Conservation (phyloP, 768 basidiomycete genomes). For the Xerocomus potaroensis region DNA sequence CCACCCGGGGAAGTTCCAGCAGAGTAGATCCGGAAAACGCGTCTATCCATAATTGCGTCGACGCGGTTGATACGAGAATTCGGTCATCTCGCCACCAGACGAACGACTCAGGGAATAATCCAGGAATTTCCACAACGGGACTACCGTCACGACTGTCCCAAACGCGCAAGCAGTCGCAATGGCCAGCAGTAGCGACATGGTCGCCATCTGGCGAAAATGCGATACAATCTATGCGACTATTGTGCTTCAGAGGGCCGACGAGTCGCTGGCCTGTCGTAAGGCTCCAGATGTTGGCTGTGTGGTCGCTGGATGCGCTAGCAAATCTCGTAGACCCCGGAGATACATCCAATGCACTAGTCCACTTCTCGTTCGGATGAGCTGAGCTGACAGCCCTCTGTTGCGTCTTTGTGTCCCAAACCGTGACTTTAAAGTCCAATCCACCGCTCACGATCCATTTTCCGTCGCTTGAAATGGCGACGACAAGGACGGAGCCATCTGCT, state of each 20-base stretch:
- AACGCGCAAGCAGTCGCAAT: conserved; percentile 7
- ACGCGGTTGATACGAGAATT: conserved; percentile 9
- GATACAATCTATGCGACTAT: conserved; percentile 7
- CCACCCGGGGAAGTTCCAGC: conserved; percentile 5
- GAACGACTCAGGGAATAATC: conserved; percentile 10
- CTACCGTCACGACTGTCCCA: conserved; percentile 11
- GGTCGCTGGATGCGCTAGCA: conserved; percentile 9
- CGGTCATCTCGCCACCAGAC: conserved; percentile 16
- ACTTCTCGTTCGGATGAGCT: not conserved
- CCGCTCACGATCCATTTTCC: conserved; percentile 16
- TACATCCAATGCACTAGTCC: conserved; percentile 10
- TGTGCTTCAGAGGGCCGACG: conserved; percentile 12
- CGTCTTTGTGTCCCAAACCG: conserved; percentile 11
- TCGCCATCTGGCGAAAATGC: conserved; percentile 15
- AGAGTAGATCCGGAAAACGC: conserved; percentile 6
- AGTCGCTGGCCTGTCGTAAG: conserved; percentile 10
- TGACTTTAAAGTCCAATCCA: conserved; percentile 5
- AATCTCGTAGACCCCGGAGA: conserved; percentile 17
- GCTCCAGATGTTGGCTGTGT: conserved; percentile 7
- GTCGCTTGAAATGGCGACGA: conserved; percentile 11
- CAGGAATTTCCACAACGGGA: not conserved
- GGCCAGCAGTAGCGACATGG: conserved; percentile 8
- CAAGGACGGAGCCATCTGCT: conserved; percentile 3
- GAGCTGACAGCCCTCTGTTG: conserved; percentile 1
- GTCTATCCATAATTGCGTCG: conserved; percentile 11